Percentiles rank a stretch among this genome's conserved stretches.
These are phyloP conservation scores for Chrysanthemum lavandulifolium DNA, from an alignment of 129 eudicot genomes.

Conservation along the genomic window DNA sequence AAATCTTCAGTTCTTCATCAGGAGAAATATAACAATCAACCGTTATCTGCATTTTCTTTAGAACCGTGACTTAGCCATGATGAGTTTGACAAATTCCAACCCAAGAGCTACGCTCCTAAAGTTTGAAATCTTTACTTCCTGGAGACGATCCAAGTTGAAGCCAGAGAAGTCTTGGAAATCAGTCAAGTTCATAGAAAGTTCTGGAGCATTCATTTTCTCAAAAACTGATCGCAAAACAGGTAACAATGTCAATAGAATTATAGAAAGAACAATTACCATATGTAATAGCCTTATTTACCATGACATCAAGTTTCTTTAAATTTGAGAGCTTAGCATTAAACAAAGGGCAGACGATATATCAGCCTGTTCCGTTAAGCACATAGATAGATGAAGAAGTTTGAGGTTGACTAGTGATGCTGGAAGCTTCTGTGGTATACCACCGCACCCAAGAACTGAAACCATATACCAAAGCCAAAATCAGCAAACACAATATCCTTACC, in stretches of 20 bases:
- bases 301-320: not conserved
- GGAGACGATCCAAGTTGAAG: conserved; percentile 3
- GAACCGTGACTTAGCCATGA: conserved; percentile 22
- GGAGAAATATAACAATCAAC: too few relatives aligned
- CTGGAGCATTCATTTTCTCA: not conserved
- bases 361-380: conserved; percentile 7
- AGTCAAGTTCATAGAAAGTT: conserved; percentile 1
- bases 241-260: not conserved
- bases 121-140: not conserved
- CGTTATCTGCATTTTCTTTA: not conserved
- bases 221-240: conserved; percentile 4
- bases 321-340: conserved; percentile 8
- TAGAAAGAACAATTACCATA: not conserved
- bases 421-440: conserved; percentile 6
- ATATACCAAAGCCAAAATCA: too few relatives aligned
- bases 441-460: not conserved
- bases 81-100: conserved; percentile 21
- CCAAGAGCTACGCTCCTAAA: not conserved
- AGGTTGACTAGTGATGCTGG: conserved; percentile 1
- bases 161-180: conserved; percentile 4
- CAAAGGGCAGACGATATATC: conserved; percentile 7
- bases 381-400: not conserved
- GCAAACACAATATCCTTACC: too few relatives aligned
- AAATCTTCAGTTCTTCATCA: too few relatives aligned
- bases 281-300: not conserved